Evolutionary conservation across 179 eudicot species (phyloP), one percentile per base, ranked within the genome.

Genomic region (Beta lomatogona): DNA sequence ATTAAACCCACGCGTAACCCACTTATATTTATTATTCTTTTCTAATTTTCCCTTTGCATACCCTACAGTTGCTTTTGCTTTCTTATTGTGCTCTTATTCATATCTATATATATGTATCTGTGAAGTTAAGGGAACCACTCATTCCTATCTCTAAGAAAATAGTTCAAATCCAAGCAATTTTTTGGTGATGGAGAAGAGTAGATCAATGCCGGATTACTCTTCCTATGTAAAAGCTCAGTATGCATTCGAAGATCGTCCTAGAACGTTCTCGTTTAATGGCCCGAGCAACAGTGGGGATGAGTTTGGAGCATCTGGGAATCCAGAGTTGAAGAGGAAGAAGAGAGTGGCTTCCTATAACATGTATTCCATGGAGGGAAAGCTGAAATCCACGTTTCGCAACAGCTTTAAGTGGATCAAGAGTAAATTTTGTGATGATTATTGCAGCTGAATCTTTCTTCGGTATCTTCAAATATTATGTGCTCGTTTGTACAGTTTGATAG

Each of bases 361-460:
- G 83, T 86, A 84, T 80, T 77, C 89, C 12, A 53, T 73, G 66
- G 88, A 88, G 83, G 89, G 86, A 69, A 86, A 85, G 86, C 79
- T 87, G 69, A 86, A 88, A 75, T 75, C 87, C 0, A 85, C 89
- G 11, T 74, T 86, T 22, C 71, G 85, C 59, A 88, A 85, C 82
- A 83, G 91, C 81, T 81, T 83, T 68, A 85, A 87, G 82, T 86
- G 89, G 91, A 77, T 88, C 82, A 88, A 88, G 85, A 85, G 81
- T 81, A 88, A 84, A 73, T 79, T 86, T 41, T 80, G 19, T 41
- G 73, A 81, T 81, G 79, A 80, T 79, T 80, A 54, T 78, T 80
- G 19, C 15, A 19, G 4, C 13, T 12, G 44, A 15, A 22, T n/a
- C n/a, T 31, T 16, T 67, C 73, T 36, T 1, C n/a, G 48, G 16